Percentiles rank a stretch among this genome's conserved stretches.
Conservation (phyloP, 1,139 yeast species). For the Casaregolazyma suthepensis region DNA sequence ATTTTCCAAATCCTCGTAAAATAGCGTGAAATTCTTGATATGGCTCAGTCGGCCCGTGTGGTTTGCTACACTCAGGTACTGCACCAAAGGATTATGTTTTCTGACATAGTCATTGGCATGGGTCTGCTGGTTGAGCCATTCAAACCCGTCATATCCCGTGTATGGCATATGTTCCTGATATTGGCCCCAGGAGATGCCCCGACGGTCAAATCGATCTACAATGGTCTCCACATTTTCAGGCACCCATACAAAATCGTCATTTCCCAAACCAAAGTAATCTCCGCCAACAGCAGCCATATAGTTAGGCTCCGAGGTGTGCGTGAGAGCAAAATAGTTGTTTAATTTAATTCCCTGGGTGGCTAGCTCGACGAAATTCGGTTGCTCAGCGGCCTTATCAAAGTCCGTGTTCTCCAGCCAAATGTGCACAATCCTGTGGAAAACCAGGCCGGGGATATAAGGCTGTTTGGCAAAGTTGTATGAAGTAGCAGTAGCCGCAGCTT, state of each 20-base stretch:
- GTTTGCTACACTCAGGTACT: constrained; percentile 36
- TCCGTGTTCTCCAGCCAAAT: constrained; percentile 48
- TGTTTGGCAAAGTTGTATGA: constrained; percentile 28
- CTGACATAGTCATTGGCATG: constrained; percentile 43
- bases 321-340: constrained; percentile 44
- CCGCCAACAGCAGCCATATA: constrained; percentile 45
- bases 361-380: constrained; percentile 37
- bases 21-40: constrained; percentile 42
- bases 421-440: constrained; percentile 39
- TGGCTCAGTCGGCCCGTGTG: constrained; percentile 34
- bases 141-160: constrained; percentile 43
- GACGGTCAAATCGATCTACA: constrained; percentile 41
- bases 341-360: constrained; percentile 40
- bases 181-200: constrained; percentile 44
- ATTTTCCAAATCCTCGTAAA: constrained; percentile 36
- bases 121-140: constrained; percentile 38
- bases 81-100: constrained; percentile 44
- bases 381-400: constrained; percentile 43
- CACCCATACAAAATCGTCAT: constrained; percentile 38
- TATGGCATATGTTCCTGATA: constrained; percentile 46
- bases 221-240: constrained; percentile 42
- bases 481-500: constrained; percentile 37
- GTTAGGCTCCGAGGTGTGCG: constrained; percentile 50
- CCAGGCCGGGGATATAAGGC: constrained; percentile 36
- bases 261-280: constrained; percentile 42